A percentile compares a stretch with the other conserved stretches of the same genome.
These are phyloP conservation scores for Penicillium frequentans DNA, from an alignment of 2,329 filamentous ascomycete species.

Conservation along the genomic window DNA sequence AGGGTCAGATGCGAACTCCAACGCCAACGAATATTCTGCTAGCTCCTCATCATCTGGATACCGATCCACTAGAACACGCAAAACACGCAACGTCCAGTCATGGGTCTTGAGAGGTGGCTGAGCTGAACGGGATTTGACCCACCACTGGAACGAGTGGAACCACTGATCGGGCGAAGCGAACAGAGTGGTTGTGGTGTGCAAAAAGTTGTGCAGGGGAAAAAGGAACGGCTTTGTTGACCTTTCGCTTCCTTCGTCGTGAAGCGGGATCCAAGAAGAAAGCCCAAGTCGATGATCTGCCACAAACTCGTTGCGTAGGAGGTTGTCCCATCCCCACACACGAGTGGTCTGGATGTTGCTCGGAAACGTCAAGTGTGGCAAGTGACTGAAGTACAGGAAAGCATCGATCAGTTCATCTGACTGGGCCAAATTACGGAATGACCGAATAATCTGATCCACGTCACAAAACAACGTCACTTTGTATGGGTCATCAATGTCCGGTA, in stretches of 20 bases:
- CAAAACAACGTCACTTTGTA: constrained; percentile 78
- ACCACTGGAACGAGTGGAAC: constrained; percentile 41
- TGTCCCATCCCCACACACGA: constrained; percentile 50
- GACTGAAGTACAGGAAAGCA: constrained; percentile 69
- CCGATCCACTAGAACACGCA: constrained; percentile 58
- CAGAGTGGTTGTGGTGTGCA: constrained; percentile 53
- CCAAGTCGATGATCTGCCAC: constrained; percentile 28
- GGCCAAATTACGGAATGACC: constrained; percentile 23
- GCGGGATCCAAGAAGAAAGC: constrained; percentile 27
- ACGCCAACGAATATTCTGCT: constrained; percentile 68
- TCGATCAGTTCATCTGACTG: constrained; percentile 59
- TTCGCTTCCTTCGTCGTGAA: background rate
- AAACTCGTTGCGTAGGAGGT: constrained; percentile 51
- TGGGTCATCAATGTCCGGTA: constrained; percentile 70
- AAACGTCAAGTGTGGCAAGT: constrained; percentile 57
- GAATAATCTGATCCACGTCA: constrained; percentile 68
- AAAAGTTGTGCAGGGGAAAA: constrained; percentile 40
- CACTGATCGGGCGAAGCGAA: constrained; percentile 53
- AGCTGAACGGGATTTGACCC: constrained; percentile 19
- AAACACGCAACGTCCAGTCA: constrained; percentile 52
- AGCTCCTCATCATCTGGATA: constrained; percentile 52
- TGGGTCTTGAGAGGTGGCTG: constrained; percentile 40
- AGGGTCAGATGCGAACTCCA: constrained; percentile 60
- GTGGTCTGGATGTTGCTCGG: constrained; percentile 23
- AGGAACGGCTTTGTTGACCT: constrained; percentile 25